Conservation (phyloP, 2,329 filamentous ascomycete genomes). For the Colletotrichum melonis region DNA sequence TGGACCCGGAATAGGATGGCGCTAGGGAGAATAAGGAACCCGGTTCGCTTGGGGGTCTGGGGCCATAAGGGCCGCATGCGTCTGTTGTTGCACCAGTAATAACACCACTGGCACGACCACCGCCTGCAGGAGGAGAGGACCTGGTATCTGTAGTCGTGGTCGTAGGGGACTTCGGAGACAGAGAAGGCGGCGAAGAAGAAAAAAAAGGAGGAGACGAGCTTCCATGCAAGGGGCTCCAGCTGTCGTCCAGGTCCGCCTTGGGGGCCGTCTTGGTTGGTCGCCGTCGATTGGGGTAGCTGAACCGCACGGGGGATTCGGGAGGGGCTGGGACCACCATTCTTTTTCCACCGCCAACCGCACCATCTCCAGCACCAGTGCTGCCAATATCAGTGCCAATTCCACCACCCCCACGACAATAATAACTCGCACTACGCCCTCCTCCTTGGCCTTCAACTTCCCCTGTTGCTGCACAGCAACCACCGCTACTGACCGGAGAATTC, state of each 20-base stretch:
- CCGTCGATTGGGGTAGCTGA: slow-evolving; percentile 34
- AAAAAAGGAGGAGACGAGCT: not conserved
- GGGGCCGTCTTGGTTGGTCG: slow-evolving; percentile 28
- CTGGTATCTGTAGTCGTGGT: not conserved
- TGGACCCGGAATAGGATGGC: slow-evolving; percentile 28
- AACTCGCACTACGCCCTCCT: not conserved
- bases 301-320: slow-evolving; percentile 30
- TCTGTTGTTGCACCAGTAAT: not conserved
- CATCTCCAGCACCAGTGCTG: not conserved
- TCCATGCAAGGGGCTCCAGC: slow-evolving; percentile 30
- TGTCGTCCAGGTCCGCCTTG: slow-evolving; percentile 9
- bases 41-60: slow-evolving; percentile 32
- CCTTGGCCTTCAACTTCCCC: not conserved
- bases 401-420: not conserved
- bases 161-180: not conserved
- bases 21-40: slow-evolving; percentile 33
- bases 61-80: not conserved
- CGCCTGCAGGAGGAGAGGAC: not conserved
- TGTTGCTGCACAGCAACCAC: not conserved
- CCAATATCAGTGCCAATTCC: not conserved
- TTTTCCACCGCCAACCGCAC: not conserved
- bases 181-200: slow-evolving; percentile 10
- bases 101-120: not conserved
- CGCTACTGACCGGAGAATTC: slow-evolving; percentile 1
- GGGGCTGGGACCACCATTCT: not conserved